phyloP scores from a whole-genome alignment of 2,329 filamentous ascomycete genomes.

The Aschersonia sp. region DNA sequence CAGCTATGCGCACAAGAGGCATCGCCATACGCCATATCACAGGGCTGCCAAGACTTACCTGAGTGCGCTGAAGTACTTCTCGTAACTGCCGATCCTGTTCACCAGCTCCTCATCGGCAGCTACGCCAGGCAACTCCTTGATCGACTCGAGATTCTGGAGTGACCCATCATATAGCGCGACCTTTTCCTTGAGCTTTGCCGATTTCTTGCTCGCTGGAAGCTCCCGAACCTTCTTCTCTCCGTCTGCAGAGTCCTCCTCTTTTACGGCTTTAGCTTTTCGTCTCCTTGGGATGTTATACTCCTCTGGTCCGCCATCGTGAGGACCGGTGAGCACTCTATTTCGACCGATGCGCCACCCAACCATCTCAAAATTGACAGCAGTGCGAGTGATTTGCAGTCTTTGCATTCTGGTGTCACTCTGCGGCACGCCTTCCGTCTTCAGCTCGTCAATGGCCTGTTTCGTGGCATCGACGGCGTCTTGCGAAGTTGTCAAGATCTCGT shows the following conservation, averaged over 20 bases:
- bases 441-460: constrained; percentile 83
- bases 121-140: constrained; percentile 80
- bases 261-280: constrained; percentile 23
- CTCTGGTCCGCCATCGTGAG: constrained; percentile 56
- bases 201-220: constrained; percentile 57
- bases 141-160: constrained; percentile 76
- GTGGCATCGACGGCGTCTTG: constrained; percentile 92
- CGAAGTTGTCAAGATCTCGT: constrained; percentile 75
- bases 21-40: not conserved
- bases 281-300: constrained; percentile 35
- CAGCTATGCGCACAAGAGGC: not conserved
- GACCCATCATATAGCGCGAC: constrained; percentile 84
- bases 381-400: constrained; percentile 78
- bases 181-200: constrained; percentile 71
- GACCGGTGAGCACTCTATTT: constrained; percentile 78
- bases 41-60: constrained; percentile 41
- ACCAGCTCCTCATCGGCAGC: constrained; percentile 68
- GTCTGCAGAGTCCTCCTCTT: constrained; percentile 19
- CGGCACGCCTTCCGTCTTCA: constrained; percentile 67
- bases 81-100: constrained; percentile 62
- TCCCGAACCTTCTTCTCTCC: constrained; percentile 31
- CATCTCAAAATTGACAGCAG: constrained; percentile 85
- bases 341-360: constrained; percentile 91
- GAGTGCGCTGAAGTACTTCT: constrained; percentile 73
- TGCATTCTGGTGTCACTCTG: constrained; percentile 82